A percentile compares a stretch with the other conserved stretches of the same genome.
These are phyloP conservation scores for Ophiocordyceps camponoti-leonardi DNA, from an alignment of 2,329 filamentous ascomycete genomes.

Conservation along the genomic window DNA sequence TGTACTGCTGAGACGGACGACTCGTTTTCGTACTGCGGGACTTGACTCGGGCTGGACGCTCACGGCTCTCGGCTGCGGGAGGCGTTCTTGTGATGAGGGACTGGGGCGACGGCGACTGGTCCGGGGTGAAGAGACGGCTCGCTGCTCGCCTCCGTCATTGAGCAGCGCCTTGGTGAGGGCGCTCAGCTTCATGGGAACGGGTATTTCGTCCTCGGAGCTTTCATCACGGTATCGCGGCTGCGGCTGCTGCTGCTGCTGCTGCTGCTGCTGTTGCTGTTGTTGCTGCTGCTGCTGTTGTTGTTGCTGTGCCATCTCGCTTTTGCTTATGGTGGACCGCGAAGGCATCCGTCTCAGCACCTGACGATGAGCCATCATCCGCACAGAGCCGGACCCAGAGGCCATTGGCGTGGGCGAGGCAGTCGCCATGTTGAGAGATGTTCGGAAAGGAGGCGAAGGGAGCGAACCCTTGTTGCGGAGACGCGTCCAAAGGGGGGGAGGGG, in stretches of 20 bases:
- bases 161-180: slow-evolving; percentile 79
- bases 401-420: slow-evolving; percentile 38
- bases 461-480: background rate
- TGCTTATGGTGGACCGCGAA: slow-evolving; percentile 25
- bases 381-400: slow-evolving; percentile 23
- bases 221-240: slow-evolving; percentile 55
- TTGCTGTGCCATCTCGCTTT: slow-evolving; percentile 20
- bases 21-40: slow-evolving; percentile 30
- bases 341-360: slow-evolving; percentile 34
- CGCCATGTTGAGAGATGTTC: slow-evolving; percentile 22
- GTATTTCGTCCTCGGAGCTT: slow-evolving; percentile 88
- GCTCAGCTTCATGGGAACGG: slow-evolving; percentile 83
- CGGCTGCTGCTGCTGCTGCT: too few species aligned
- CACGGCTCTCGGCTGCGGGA: slow-evolving; percentile 19
- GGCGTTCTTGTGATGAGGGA: too few species aligned
- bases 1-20: slow-evolving; percentile 37
- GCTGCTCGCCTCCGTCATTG: slow-evolving; percentile 30
- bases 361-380: slow-evolving; percentile 36
- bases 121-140: slow-evolving; percentile 25
- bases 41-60: slow-evolving; percentile 20
- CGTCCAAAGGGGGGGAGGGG: background rate
- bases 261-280: slow-evolving; percentile 23
- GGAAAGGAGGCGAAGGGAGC: slow-evolving; percentile 2
- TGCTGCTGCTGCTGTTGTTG: slow-evolving; percentile 28
- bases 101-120: slow-evolving; percentile 19